Base-by-base conservation (phyloP, 768 basidiomycete species). In the Lactarius deliciosus region DNA sequence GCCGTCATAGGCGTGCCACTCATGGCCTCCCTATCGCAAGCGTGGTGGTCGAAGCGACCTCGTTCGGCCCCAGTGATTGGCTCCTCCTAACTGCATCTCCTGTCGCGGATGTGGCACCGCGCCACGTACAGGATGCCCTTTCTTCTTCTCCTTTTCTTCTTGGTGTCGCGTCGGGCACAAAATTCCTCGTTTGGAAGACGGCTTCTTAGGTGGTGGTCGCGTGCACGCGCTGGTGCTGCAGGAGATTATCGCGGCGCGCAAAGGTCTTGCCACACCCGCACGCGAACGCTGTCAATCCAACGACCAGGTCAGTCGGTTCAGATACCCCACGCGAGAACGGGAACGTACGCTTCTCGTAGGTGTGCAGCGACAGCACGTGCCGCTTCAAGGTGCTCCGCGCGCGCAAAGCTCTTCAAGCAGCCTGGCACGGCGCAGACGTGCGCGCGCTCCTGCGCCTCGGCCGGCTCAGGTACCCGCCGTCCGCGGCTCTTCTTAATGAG, bases 361-460 rank as follows among this genome's bases (percentile, higher is more conserved):
- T 92, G 75, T 94, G 92, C 58, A 94, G 88, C 62, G 86, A 87
- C 65, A 88, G 76, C 22, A 93, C 82, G 77, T 94, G 92, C 32
- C 92, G 79, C 77, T 92, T 92, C 64, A 95, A 95, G 78, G 75
- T 94, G 92, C 71, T 93, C 91, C 1, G 87, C 84, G 2, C 92
- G 80, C 43, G 85, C 85, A 72, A 95, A 95, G 64, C 87, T 86
- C 78, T 92, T 92, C 20, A 85, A 86, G 71, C 92, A 94, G 1
- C 84, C 90, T 0, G 83, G 78, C 0, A 90, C 89, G 22, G 81
- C 79, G 74, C 92, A 94, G 66, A 84, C 79, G 74, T 86, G 89
- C 34, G 82, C 80, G 57, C 89, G 78, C 16, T 75, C 76, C 18
- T 66, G 64, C 75, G 78, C 7, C 77, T 79, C 58, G 28, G 61